A percentile compares a stretch with the other conserved stretches of the same genome.
Evolutionary conservation across 345 rosid species (phyloP).

Genomic region (Crucihimalaya himalaica): DNA sequence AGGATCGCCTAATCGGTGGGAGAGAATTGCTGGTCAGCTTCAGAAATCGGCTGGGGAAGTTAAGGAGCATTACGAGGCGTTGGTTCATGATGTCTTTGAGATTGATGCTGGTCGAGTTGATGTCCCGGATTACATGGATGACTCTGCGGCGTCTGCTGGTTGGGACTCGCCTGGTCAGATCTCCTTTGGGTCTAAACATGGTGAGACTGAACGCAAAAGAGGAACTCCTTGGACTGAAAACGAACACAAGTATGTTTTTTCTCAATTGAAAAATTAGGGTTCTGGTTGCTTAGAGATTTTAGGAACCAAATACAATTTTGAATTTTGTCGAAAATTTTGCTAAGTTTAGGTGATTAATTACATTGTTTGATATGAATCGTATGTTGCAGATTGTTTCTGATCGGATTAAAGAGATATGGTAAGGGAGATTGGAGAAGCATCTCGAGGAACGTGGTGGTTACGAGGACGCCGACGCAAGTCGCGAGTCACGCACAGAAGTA

Average conservation of each 20-base stretch:
- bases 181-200: conserved; percentile 41
- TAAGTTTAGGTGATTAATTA: conserved; percentile 5
- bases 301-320: background rate
- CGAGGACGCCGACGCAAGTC: conserved; percentile 87
- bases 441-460: conserved; percentile 75
- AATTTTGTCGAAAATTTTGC: background rate
- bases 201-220: conserved; percentile 62
- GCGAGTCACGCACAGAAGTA: conserved; percentile 96
- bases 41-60: conserved; percentile 56
- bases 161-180: conserved; percentile 50
- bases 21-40: conserved; percentile 50
- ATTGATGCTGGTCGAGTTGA: conserved; percentile 73
- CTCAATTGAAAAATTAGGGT: conserved; percentile 20
- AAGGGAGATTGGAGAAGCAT: conserved; percentile 95
- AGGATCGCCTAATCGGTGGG: conserved; percentile 64
- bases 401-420: conserved; percentile 63
- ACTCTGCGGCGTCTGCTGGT: conserved; percentile 20
- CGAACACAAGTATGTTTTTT: conserved; percentile 39
- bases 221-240: conserved; percentile 62
- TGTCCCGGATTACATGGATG: conserved; percentile 61
- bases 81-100: conserved; percentile 60
- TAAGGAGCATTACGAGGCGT: conserved; percentile 54
- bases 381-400: conserved; percentile 63
- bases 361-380: background rate
- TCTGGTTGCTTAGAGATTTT: conserved; percentile 10